phyloP scores from a whole-genome alignment of 805 yeast genomes.

The Metschnikowia henanensis region DNA sequence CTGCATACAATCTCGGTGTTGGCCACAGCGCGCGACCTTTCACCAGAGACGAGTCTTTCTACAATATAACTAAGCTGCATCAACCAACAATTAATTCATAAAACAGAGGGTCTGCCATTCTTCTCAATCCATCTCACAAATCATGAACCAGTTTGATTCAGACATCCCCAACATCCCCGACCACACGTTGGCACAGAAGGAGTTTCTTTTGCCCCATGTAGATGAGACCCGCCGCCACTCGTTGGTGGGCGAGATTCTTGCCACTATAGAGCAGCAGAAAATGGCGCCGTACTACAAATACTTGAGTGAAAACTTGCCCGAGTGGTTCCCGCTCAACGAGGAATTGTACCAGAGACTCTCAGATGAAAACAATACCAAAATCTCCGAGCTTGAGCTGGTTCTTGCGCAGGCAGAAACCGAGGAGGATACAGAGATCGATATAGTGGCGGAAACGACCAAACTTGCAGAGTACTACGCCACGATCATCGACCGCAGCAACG shows the following conservation, averaged over 20 bases:
- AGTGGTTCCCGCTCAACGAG: constrained; percentile 58
- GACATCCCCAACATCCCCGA: constrained; percentile 72
- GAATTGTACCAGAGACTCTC: constrained; percentile 49
- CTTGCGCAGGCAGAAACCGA: constrained; percentile 57
- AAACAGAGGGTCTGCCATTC: too few relatives aligned
- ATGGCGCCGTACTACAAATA: constrained; percentile 84
- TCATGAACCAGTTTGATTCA: constrained; percentile 37
- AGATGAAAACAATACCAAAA: constrained; percentile 54
- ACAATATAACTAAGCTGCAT: too few relatives aligned
- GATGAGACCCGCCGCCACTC: constrained; percentile 39
- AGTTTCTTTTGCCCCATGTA: constrained; percentile 53
- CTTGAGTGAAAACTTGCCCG: constrained; percentile 40
- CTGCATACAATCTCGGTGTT: too few relatives aligned
- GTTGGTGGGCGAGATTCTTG: constrained; percentile 44
- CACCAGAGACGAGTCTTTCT: too few relatives aligned
- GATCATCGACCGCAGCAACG: constrained; percentile 78
- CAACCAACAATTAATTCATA: too few relatives aligned
- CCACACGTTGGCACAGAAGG: constrained; percentile 75
- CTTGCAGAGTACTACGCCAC: constrained; percentile 87
- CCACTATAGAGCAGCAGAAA: constrained; percentile 55
- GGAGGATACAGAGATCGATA: constrained; percentile 85
- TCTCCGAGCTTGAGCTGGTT: constrained; percentile 52
- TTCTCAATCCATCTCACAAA: too few relatives aligned
- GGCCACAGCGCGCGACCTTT: too few relatives aligned
- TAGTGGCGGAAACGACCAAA: constrained; percentile 70